Conservation (phyloP, 169 alveolate species). For the Plasmodium gallinaceum region DNA sequence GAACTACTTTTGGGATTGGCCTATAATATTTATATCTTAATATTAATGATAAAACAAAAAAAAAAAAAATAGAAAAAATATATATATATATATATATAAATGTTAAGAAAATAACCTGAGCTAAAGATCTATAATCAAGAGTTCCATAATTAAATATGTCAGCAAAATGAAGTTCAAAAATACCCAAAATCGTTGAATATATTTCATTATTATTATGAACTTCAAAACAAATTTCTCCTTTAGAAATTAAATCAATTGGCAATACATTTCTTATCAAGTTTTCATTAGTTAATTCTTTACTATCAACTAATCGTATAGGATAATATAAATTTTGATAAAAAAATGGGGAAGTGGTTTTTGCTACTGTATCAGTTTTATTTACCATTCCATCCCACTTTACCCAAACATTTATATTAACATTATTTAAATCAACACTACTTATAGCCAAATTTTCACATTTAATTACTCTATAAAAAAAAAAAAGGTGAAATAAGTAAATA, state of each 20-base stretch:
- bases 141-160: conserved; percentile 84
- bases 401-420: conserved; percentile 89
- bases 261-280: conserved; percentile 84
- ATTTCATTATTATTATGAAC: conserved; percentile 89
- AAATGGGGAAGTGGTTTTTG: conserved; percentile 87
- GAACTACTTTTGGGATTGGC: conserved; percentile 62
- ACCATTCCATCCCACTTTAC: conserved; percentile 92
- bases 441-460: conserved; percentile 89
- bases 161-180: conserved; percentile 85
- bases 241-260: conserved; percentile 89
- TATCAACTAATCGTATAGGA: conserved; percentile 89
- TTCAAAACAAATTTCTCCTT: conserved; percentile 89
- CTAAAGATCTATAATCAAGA: conserved; percentile 69
- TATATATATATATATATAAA: conserved; percentile 20
- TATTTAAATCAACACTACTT: conserved; percentile 86
- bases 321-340: conserved; percentile 89
- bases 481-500: background rate
- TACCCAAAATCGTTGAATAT: conserved; percentile 87
- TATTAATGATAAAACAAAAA: background rate
- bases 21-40: conserved; percentile 17
- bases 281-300: conserved; percentile 84
- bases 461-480: conserved; percentile 77
- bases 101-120: conserved; percentile 27
- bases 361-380: conserved; percentile 79
- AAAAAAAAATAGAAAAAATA: background rate